Evolutionary conservation across 371 early-diverging fungal species (phyloP).

Genomic region (Actinomortierella wolfii): DNA sequence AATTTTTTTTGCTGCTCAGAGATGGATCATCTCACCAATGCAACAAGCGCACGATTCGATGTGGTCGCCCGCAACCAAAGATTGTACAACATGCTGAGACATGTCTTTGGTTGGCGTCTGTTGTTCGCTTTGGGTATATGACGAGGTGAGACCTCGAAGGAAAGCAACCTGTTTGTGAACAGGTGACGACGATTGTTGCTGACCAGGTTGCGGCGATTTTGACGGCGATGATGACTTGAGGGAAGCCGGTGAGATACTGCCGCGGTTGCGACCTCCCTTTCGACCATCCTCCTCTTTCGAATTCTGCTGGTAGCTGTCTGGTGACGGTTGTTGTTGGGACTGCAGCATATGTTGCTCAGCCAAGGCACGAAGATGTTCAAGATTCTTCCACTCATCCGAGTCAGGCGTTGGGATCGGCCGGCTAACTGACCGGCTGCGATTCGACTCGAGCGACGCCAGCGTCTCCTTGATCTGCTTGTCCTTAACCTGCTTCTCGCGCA

Average conservation of each 20-base stretch:
- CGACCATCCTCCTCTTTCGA: no score
- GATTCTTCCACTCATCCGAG: slow-evolving; percentile 35
- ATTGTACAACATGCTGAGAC: background rate
- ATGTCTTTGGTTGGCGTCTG: background rate
- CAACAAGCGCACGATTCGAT: slow-evolving; percentile 44
- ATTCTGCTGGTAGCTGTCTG: no score
- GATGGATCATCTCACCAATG: slow-evolving; percentile 35
- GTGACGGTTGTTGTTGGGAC: background rate
- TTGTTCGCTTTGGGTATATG: background rate
- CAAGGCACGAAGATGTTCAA: slow-evolving; percentile 23
- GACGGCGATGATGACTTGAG: background rate
- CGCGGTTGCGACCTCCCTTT: no score
- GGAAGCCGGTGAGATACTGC: background rate
- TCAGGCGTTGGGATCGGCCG: slow-evolving; percentile 19
- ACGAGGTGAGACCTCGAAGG: slow-evolving; percentile 3
- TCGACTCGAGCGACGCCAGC: slow-evolving; percentile 39
- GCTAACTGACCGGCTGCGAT: slow-evolving; percentile 20
- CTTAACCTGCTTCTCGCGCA: slow-evolving; percentile 23
- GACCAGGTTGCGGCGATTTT: background rate
- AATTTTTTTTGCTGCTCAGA: slow-evolving; percentile 6
- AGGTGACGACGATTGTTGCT: background rate
- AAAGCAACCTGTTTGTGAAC: background rate
- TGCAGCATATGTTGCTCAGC: slow-evolving; percentile 11
- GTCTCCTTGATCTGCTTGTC: slow-evolving; percentile 38
- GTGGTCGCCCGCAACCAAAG: slow-evolving; percentile 2